Conservation (phyloP, 2,329 filamentous ascomycete genomes). For the Fusarium proliferatum region DNA sequence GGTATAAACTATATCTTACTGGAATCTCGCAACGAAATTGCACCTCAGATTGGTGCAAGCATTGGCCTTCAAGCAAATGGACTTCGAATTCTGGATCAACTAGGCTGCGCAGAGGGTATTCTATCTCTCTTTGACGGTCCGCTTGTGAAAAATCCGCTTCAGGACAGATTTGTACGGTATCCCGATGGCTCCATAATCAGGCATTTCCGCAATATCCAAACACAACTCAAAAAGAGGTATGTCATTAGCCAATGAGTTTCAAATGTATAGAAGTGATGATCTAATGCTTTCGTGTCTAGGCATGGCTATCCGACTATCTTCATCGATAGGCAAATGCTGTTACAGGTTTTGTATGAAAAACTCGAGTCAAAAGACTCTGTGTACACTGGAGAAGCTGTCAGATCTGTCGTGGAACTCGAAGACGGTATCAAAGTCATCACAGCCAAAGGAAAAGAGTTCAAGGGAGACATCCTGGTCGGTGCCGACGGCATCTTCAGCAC, state of each 20-base stretch:
- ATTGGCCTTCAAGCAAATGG: constrained; percentile 59
- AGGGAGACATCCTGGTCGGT: constrained; percentile 52
- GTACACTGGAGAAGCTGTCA: constrained; percentile 29
- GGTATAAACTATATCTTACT: constrained; percentile 61
- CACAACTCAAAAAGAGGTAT: background rate
- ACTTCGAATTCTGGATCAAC: constrained; percentile 59
- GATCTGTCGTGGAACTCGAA: background rate
- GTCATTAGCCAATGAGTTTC: too few species aligned
- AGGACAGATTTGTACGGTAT: background rate
- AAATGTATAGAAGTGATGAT: too few species aligned
- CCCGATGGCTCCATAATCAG: background rate
- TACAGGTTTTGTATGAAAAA: constrained; percentile 50
- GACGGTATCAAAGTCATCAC: background rate
- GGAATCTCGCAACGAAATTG: constrained; percentile 55
- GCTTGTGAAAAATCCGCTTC: background rate
- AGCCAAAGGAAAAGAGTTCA: constrained; percentile 22
- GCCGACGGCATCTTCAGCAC: constrained; percentile 56
- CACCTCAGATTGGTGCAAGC: constrained; percentile 59
- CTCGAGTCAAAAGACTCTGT: constrained; percentile 46
- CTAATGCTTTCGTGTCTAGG: background rate
- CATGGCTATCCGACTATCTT: constrained; percentile 49
- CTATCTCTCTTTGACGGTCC: background rate
- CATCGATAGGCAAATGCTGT: constrained; percentile 50
- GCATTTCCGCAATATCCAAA: background rate
- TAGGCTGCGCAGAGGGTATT: background rate